phyloP scores from a whole-genome alignment of 805 yeast genomes.

The Kuraishia capsulata region DNA sequence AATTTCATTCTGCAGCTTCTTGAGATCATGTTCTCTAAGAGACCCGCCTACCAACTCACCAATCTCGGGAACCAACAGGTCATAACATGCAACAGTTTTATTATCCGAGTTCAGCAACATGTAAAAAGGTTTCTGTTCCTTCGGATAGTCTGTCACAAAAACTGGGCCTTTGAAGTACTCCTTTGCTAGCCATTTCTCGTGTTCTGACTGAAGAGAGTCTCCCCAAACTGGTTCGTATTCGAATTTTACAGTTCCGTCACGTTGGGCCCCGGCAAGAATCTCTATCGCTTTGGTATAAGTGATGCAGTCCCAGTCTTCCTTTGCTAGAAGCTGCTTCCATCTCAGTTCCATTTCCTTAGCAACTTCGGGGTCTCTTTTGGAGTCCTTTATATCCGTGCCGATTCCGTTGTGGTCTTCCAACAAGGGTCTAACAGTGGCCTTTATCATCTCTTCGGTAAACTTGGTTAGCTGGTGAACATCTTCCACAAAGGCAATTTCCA shows the following conservation, averaged over 20 bases:
- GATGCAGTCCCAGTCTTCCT: constrained; percentile 53
- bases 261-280: constrained; percentile 28
- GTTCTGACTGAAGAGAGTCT: constrained; percentile 67
- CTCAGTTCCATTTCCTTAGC: constrained; percentile 30
- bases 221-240: constrained; percentile 55
- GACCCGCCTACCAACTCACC: constrained; percentile 97
- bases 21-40: constrained; percentile 66
- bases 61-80: constrained; percentile 77
- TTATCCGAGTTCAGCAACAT: constrained; percentile 52
- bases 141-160: constrained; percentile 85
- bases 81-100: constrained; percentile 81
- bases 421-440: constrained; percentile 30
- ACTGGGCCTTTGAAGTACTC: constrained; percentile 62
- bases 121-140: constrained; percentile 75
- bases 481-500: constrained; percentile 66
- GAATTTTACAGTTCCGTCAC: constrained; percentile 23
- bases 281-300: constrained; percentile 72
- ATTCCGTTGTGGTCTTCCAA: constrained; percentile 15
- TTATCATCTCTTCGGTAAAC: constrained; percentile 65
- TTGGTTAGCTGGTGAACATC: constrained; percentile 50
- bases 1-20: constrained; percentile 39
- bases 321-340: constrained; percentile 47
- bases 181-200: constrained; percentile 87
- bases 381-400: constrained; percentile 22
- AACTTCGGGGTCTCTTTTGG: constrained; percentile 30